Conservation (phyloP, 306 rosid species). For the Rosa rugosa region DNA sequence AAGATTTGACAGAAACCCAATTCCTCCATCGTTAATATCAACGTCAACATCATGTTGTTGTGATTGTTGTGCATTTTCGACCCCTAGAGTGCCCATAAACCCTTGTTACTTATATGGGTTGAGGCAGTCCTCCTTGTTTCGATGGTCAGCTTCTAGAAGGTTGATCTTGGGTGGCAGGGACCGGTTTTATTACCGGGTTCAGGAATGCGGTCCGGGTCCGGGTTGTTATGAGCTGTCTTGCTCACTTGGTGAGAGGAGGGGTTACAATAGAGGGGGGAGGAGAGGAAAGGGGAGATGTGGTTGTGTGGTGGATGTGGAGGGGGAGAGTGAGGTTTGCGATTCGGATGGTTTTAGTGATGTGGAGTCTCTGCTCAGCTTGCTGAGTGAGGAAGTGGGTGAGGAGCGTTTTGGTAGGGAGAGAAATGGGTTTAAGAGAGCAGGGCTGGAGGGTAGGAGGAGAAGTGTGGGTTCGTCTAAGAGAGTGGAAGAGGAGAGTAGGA, state of each 20-base stretch:
- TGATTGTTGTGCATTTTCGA: slow-evolving; percentile 44
- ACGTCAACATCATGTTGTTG: slow-evolving; percentile 45
- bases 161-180: slow-evolving; percentile 53
- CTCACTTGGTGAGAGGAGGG: slow-evolving; percentile 40
- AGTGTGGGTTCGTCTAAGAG: slow-evolving; percentile 41
- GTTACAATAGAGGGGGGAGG: slow-evolving; percentile 41
- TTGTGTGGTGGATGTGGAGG: slow-evolving; percentile 39
- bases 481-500: slow-evolving; percentile 39
- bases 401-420: slow-evolving; percentile 33
- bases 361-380: slow-evolving; percentile 67
- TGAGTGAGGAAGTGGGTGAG: slow-evolving; percentile 63
- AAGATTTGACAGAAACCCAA: slow-evolving; percentile 55
- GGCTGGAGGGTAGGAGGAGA: slow-evolving; percentile 39
- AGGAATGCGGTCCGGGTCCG: slow-evolving; percentile 35
- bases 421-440: slow-evolving; percentile 40
- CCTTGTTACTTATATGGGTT: slow-evolving; percentile 56
- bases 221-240: slow-evolving; percentile 43
- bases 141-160: slow-evolving; percentile 67
- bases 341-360: slow-evolving; percentile 43
- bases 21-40: slow-evolving; percentile 25
- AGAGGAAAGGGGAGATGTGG: slow-evolving; percentile 40
- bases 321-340: slow-evolving; percentile 32
- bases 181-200: slow-evolving; percentile 39
- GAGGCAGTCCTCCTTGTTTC: slow-evolving; percentile 82
- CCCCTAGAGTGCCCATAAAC: slow-evolving; percentile 39